Base-by-base conservation (phyloP, 306 rosid species). In the Vicia villosa region DNA sequence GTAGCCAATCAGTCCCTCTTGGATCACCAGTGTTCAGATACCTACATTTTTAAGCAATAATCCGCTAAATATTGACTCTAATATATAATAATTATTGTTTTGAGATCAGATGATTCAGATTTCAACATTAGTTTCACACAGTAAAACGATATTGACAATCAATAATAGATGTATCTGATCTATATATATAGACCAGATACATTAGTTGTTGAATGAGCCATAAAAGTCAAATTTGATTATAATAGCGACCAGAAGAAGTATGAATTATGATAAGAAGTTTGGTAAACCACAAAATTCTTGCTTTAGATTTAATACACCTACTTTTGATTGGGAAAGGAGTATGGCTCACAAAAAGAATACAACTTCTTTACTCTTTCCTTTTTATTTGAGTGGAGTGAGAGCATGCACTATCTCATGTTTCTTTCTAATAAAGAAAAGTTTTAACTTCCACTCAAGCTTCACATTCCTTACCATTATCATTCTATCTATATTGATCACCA, bases 1-100 rank as follows among this genome's bases (percentile, higher is more conserved):
- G 96, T 52, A 93, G 24, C 98, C 98, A 93, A 73, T 93, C 83
- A 47, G 69, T 90, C 32, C 98, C 98, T 68, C 58, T 70, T 8
- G 75, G 75, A 54, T 82, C 86, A 15, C 98, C 98, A 1, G 43
- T 83, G 79, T 1, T 83, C 2, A 90, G 74, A 52, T 90, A 93
- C 49, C 97, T 93, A 78, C 85, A 73, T 70, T 74, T 73, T 24
- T 32, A 12, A 55, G 4, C 17, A 74, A 65, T 30, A 17, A 14
- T 6, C 32, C 20, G n/a, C 1, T 12, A 60, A 36, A 8, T 59
- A 67, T 11, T 40, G 51, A 38, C 24, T 49, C 42, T 52, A 3
- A 17, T 69, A 5, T 64, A 15, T 64, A 21, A n/a, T 10, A 7
- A 8, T 34, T 34, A 10, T 7, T 7, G 28, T 2, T 24, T 24